phyloP scores from a whole-genome alignment of 169 alveolate genomes.

The Plasmodium berghei region DNA sequence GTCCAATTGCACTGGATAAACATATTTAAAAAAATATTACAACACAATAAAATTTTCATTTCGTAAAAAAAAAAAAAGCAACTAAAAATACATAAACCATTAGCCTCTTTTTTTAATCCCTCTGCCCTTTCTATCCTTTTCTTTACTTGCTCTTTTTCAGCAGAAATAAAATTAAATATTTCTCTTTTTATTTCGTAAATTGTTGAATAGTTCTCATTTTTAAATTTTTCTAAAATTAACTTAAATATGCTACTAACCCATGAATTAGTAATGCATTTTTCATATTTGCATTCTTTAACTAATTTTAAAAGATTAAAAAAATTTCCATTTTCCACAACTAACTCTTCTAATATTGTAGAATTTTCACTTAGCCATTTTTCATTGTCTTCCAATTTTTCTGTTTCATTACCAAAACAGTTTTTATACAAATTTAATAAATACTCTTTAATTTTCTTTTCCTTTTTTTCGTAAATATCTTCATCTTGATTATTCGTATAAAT shows the following conservation, averaged over 20 bases:
- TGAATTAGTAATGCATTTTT: slow-evolving; percentile 40
- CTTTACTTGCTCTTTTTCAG: slow-evolving; percentile 21
- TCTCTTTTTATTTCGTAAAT: slow-evolving; percentile 36
- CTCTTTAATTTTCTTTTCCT: slow-evolving; percentile 13
- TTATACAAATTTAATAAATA: slow-evolving; percentile 2
- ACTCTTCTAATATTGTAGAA: neutral
- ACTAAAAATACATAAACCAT: neutral
- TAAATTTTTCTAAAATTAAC: slow-evolving; percentile 14
- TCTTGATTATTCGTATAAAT: slow-evolving; percentile 35
- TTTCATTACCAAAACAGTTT: neutral
- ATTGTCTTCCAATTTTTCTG: neutral
- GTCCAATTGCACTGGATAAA: slow-evolving; percentile 76
- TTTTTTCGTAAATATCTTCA: slow-evolving; percentile 36
- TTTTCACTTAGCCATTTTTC: neutral
- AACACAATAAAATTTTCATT: slow-evolving; percentile 54
- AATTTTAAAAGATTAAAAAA: slow-evolving; percentile 30
- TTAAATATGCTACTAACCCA: slow-evolving; percentile 40
- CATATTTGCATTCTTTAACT: slow-evolving; percentile 24
- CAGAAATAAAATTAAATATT: slow-evolving; percentile 5
- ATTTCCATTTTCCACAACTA: slow-evolving; percentile 2
- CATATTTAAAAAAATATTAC: slow-evolving; percentile 50
- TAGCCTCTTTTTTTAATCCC: neutral
- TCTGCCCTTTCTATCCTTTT: neutral
- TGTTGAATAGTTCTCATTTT: neutral
- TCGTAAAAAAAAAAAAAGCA: slow-evolving; percentile 38